These are phyloP conservation scores for Kitagawia praeruptora DNA, from an alignment of 129 eudicot genomes.

Conservation along the genomic window DNA sequence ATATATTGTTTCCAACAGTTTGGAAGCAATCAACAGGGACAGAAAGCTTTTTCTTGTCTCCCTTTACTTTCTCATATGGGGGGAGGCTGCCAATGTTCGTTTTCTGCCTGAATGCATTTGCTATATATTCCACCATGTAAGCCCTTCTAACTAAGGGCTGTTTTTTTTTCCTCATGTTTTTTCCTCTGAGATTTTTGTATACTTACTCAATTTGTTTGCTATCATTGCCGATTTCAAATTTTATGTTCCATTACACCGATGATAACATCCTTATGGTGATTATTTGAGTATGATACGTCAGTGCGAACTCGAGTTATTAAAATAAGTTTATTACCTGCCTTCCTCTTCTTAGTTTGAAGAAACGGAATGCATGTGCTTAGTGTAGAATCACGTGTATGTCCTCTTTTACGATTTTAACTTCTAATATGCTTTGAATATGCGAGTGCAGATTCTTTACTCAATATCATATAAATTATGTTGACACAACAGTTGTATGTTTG, in stretches of 20 bases:
- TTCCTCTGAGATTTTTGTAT: neutral
- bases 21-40: conserved; percentile 87
- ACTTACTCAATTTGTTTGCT: neutral
- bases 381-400: neutral
- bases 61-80: conserved; percentile 85
- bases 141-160: conserved; percentile 22
- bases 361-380: neutral
- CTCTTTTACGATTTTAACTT: neutral
- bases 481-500: neutral
- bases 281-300: neutral
- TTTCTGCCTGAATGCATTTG: conserved; percentile 99
- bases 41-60: conserved; percentile 85
- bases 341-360: neutral
- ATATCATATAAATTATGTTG: neutral
- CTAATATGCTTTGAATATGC: neutral
- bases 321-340: neutral
- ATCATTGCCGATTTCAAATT: neutral
- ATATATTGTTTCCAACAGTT: conserved; percentile 32
- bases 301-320: neutral
- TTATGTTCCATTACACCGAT: neutral
- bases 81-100: conserved; percentile 99
- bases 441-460: neutral
- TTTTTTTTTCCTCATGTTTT: conserved; percentile 11
- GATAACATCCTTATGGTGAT: neutral
- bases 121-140: conserved; percentile 91